A percentile compares a stretch with the other conserved stretches of the same genome.
Conservation (phyloP, 768 basidiomycete species). For the Collybiopsis confluens region DNA sequence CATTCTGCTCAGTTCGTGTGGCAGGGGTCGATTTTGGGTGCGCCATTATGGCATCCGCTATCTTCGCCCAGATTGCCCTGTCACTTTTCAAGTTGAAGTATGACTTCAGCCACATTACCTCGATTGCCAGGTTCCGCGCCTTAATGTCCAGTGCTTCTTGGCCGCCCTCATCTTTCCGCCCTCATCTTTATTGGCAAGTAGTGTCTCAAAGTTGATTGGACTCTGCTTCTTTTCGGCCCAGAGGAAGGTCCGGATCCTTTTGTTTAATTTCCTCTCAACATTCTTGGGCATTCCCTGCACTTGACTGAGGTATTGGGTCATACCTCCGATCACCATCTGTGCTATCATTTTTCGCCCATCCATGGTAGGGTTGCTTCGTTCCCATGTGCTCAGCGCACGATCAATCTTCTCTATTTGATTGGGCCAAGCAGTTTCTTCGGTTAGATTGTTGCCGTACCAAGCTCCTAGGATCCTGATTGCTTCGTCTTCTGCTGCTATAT, state of each 20-base stretch:
- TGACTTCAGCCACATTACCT: constrained; percentile 13
- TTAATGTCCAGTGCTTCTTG: background rate
- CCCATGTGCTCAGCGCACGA: constrained; percentile 17
- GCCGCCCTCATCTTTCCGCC: constrained; percentile 9
- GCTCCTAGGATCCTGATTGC: constrained; percentile 27
- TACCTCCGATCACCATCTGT: constrained; percentile 24
- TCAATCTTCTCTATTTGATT: constrained; percentile 22
- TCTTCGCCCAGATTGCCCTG: background rate
- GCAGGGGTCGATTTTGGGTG: background rate
- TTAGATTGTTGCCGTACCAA: constrained; percentile 23
- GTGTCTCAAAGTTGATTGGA: background rate
- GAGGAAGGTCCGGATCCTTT: background rate
- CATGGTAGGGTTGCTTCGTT: constrained; percentile 25
- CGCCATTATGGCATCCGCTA: constrained; percentile 1
- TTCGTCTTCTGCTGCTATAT: constrained; percentile 23
- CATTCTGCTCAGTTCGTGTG: too few species aligned
- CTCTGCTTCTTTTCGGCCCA: constrained; percentile 3
- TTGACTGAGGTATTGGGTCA: constrained; percentile 29
- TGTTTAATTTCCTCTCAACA: constrained; percentile 12
- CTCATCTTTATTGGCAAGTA: background rate
- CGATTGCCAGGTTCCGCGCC: constrained; percentile 3
- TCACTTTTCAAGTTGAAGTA: constrained; percentile 6
- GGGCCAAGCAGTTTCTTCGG: constrained; percentile 20
- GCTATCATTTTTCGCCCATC: constrained; percentile 24
- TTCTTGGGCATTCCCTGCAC: constrained; percentile 33